These are phyloP conservation scores for Russula foetens DNA, from an alignment of 768 basidiomycete genomes.

Conservation along the genomic window DNA sequence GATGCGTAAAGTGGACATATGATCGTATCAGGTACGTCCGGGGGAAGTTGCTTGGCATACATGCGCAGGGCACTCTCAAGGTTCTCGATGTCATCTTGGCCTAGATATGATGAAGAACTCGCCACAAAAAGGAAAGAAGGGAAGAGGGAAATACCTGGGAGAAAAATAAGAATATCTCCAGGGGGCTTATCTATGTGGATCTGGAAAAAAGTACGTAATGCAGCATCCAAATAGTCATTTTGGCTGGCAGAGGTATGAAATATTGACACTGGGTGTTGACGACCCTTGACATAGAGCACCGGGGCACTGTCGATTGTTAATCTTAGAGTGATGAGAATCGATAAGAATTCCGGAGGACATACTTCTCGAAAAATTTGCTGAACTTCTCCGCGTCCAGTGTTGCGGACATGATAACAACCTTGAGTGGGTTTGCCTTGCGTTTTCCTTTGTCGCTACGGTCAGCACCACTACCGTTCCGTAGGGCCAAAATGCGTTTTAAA, in stretches of 20 bases:
- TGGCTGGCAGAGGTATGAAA: conserved; percentile 70
- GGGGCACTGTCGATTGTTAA: conserved; percentile 49
- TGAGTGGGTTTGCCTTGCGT: conserved; percentile 57
- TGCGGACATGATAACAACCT: conserved; percentile 95
- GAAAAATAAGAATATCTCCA: conserved; percentile 90
- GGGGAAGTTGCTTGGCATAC: conserved; percentile 62
- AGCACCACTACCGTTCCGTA: conserved; percentile 46
- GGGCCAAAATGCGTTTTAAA: conserved; percentile 70
- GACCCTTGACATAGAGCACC: conserved; percentile 85
- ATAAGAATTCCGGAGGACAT: conserved; percentile 24
- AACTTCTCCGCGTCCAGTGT: conserved; percentile 96
- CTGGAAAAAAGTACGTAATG: conserved; percentile 89
- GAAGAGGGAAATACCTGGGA: conserved; percentile 51
- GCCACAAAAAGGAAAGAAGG: neutral
- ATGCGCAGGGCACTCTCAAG: conserved; percentile 66
- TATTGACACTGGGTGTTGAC: conserved; percentile 85
- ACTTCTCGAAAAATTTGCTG: conserved; percentile 81
- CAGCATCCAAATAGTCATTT: conserved; percentile 80
- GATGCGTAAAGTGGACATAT: conserved; percentile 83
- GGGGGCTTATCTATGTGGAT: conserved; percentile 73
- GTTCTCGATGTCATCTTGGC: conserved; percentile 95
- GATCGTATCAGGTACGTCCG: conserved; percentile 42
- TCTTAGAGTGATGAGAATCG: neutral
- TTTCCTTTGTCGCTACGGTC: conserved; percentile 37
- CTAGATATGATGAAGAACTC: conserved; percentile 30